phyloP scores from a whole-genome alignment of 2,329 filamentous ascomycete genomes.

The Septoria linicola region DNA sequence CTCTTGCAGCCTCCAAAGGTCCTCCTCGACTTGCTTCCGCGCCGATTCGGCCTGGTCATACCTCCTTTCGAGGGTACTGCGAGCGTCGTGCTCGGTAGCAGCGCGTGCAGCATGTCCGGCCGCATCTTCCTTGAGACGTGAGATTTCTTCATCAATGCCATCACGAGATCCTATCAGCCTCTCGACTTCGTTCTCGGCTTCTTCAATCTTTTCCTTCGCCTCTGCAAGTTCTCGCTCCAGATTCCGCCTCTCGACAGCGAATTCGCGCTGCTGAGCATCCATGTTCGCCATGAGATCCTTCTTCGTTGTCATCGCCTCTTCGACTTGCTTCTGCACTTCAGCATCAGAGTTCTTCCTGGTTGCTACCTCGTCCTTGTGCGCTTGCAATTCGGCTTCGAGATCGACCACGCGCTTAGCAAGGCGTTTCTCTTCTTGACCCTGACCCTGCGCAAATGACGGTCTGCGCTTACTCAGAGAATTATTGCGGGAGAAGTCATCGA shows the following conservation, averaged over 20 bases:
- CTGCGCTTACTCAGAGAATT: constrained; percentile 45
- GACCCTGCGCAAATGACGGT: constrained; percentile 61
- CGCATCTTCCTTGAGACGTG: constrained; percentile 54
- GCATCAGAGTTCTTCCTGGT: constrained; percentile 53
- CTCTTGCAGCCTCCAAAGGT: constrained; percentile 53
- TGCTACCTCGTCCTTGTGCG: constrained; percentile 72
- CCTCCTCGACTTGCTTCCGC: constrained; percentile 35
- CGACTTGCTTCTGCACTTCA: constrained; percentile 66
- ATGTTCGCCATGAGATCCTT: constrained; percentile 92
- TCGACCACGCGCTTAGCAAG: constrained; percentile 61
- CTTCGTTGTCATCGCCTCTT: constrained; percentile 89
- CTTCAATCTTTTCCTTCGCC: constrained; percentile 75
- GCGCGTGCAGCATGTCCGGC: constrained; percentile 65
- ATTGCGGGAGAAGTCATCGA: constrained; percentile 28
- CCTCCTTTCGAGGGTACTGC: constrained; percentile 57
- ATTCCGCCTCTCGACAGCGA: constrained; percentile 77
- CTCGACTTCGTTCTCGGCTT: constrained; percentile 89
- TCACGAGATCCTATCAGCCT: constrained; percentile 78
- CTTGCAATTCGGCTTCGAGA: constrained; percentile 74
- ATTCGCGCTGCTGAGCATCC: constrained; percentile 86
- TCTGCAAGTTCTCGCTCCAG: constrained; percentile 77
- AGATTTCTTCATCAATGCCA: constrained; percentile 72
- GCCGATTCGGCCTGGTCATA: constrained; percentile 37
- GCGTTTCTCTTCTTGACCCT: constrained; percentile 60
- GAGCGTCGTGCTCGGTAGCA: constrained; percentile 60